phyloP scores from a whole-genome alignment of 2,329 filamentous ascomycete species.

The Hypoxylon sp. region DNA sequence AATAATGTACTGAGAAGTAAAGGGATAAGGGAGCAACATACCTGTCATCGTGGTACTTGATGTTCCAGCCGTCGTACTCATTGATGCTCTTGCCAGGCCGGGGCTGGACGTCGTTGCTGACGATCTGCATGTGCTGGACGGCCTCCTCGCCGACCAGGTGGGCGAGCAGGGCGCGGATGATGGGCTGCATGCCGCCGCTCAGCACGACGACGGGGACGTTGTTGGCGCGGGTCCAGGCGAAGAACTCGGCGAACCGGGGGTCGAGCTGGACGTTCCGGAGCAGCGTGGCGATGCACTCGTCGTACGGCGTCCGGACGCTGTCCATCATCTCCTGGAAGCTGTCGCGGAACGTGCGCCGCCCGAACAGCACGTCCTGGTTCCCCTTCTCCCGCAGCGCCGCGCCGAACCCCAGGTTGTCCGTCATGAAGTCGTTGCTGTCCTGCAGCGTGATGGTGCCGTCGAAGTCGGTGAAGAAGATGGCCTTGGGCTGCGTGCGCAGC shows the following conservation, averaged over 20 bases:
- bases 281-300: constrained; percentile 81
- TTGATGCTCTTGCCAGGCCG: constrained; percentile 75
- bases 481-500: constrained; percentile 76
- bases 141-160: constrained; percentile 80
- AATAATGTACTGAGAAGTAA: not conserved
- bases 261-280: constrained; percentile 87
- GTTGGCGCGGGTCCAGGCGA: constrained; percentile 79
- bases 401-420: constrained; percentile 91
- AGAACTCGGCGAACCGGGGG: constrained; percentile 87
- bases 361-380: constrained; percentile 80
- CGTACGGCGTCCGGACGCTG: constrained; percentile 80
- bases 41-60: constrained; percentile 88
- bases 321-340: constrained; percentile 93
- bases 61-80: constrained; percentile 84
- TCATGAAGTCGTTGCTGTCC: constrained; percentile 76
- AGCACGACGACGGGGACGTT: constrained; percentile 93
- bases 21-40: constrained; percentile 48
- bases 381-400: constrained; percentile 71
- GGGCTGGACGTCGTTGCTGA: constrained; percentile 81
- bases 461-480: constrained; percentile 99
- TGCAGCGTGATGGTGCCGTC: constrained; percentile 90
- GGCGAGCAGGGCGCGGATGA: constrained; percentile 84
- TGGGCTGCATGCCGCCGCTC: constrained; percentile 89
- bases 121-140: constrained; percentile 82
- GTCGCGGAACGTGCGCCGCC: constrained; percentile 78